A percentile compares a stretch with the other conserved stretches of the same genome.
These are phyloP conservation scores for Karstenula rhodostoma DNA, from an alignment of 2,329 filamentous ascomycete genomes.

Conservation along the genomic window DNA sequence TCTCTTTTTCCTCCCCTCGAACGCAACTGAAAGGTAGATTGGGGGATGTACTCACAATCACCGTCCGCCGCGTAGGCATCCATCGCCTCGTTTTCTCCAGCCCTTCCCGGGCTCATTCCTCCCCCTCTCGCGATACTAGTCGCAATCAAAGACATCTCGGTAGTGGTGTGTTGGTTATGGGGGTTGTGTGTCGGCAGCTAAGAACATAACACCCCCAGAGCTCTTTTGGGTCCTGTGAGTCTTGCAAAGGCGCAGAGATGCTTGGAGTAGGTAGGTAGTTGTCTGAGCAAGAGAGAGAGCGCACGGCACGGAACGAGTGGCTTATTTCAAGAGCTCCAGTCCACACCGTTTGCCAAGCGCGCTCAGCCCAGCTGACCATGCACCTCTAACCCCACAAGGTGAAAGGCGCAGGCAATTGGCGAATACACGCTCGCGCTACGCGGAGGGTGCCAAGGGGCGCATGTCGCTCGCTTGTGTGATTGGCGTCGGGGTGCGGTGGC, in stretches of 20 bases:
- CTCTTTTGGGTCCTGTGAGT: not conserved
- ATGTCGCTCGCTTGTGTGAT: not conserved
- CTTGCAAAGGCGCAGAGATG: not conserved
- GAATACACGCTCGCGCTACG: not conserved
- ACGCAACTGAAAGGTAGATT: not conserved
- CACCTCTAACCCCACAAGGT: not conserved
- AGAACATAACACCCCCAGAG: not conserved
- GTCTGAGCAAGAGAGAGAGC: not conserved
- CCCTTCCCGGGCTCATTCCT: no score
- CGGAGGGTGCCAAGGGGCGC: not conserved
- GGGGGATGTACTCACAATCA: not conserved
- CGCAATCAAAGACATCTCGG: not conserved
- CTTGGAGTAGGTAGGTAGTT: not conserved
- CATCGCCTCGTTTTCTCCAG: not conserved
- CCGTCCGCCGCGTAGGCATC: not conserved
- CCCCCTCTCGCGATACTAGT: not conserved
- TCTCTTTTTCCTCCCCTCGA: not conserved
- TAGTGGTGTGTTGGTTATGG: not conserved
- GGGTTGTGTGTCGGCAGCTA: not conserved
- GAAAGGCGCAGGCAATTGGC: not conserved
- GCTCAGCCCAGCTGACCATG: slow-evolving; percentile 7
- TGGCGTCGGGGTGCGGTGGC: not conserved
- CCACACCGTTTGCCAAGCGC: slow-evolving; percentile 8
- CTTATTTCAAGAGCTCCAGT: not conserved
- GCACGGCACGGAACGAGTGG: not conserved